Conservation (phyloP, 371 early-diverging fungal species). For the Rhizopus delemar region DNA sequence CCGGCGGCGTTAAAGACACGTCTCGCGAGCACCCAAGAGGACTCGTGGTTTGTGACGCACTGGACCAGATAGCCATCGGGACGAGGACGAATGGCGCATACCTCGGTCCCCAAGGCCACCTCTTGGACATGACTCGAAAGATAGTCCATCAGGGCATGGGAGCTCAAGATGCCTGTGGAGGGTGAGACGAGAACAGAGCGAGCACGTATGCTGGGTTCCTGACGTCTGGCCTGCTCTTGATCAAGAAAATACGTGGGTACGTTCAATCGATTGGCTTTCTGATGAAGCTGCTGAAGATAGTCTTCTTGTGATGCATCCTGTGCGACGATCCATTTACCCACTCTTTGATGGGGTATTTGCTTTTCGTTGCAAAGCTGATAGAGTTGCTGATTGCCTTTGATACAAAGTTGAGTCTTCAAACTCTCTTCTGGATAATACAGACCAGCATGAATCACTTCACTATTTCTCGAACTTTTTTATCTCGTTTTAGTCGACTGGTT, state of each 20-base stretch:
- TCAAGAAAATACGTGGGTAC: constrained; percentile 64
- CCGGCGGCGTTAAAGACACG: constrained; percentile 83
- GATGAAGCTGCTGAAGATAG: constrained; percentile 63
- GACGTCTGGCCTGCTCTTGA: constrained; percentile 29
- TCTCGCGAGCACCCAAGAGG: constrained; percentile 49
- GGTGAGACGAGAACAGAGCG: constrained; percentile 65
- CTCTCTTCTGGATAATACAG: constrained; percentile 82
- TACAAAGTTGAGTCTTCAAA: constrained; percentile 79
- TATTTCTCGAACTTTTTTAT: constrained; percentile 76
- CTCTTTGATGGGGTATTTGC: constrained; percentile 49
- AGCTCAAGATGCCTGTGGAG: constrained; percentile 83
- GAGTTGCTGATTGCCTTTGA: constrained; percentile 71
- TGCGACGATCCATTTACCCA: constrained; percentile 86
- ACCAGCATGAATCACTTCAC: constrained; percentile 92
- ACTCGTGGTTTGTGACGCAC: constrained; percentile 42
- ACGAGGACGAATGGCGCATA: constrained; percentile 42
- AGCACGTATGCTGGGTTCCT: constrained; percentile 68
- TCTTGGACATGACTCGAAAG: constrained; percentile 57
- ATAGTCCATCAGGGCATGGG: constrained; percentile 68
- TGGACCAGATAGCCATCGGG: constrained; percentile 48
- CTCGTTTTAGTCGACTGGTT: not conserved
- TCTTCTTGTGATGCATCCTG: constrained; percentile 51
- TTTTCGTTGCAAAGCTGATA: constrained; percentile 62
- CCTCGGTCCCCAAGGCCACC: constrained; percentile 54
- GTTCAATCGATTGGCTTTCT: constrained; percentile 60